Percentiles rank a stretch among this genome's conserved stretches.
phyloP scores from a whole-genome alignment of 2,329 filamentous ascomycete genomes.

The Rutstroemia sp. region DNA sequence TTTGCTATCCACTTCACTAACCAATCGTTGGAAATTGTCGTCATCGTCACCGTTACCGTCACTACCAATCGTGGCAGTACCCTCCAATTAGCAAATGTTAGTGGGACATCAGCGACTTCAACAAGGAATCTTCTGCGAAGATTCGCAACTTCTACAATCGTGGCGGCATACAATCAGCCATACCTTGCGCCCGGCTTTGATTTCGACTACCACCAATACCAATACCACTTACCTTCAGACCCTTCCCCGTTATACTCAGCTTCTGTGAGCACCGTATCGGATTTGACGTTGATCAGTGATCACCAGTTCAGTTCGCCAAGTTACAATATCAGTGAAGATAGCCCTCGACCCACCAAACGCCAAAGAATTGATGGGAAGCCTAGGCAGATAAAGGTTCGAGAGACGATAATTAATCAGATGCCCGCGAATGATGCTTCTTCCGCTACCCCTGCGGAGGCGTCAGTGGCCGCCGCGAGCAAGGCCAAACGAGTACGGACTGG shows the following conservation, averaged over 20 bases:
- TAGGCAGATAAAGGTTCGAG: slow-evolving; percentile 11
- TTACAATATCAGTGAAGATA: slow-evolving; percentile 17
- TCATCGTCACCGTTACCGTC: neutral
- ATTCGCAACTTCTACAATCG: slow-evolving; percentile 28
- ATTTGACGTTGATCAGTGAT: slow-evolving; percentile 23
- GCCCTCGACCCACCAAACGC: slow-evolving; percentile 18
- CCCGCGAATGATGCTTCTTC: slow-evolving; percentile 16
- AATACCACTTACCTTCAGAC: slow-evolving; percentile 18
- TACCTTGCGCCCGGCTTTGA: slow-evolving; percentile 25
- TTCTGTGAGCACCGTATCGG: slow-evolving; percentile 21
- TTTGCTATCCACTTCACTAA: too few relatives aligned
- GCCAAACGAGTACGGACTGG: slow-evolving; percentile 85
- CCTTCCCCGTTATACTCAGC: slow-evolving; percentile 24
- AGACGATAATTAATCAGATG: slow-evolving; percentile 22
- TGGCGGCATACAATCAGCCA: slow-evolving; percentile 24
- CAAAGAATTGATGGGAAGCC: slow-evolving; percentile 16
- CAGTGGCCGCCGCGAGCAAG: slow-evolving; percentile 37
- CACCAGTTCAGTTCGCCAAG: slow-evolving; percentile 23
- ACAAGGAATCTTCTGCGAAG: slow-evolving; percentile 19
- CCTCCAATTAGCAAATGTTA: slow-evolving; percentile 17
- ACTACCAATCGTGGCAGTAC: neutral
- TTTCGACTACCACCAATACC: slow-evolving; percentile 21
- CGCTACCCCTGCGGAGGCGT: slow-evolving; percentile 14
- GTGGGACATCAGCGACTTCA: slow-evolving; percentile 10
- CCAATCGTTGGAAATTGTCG: too few relatives aligned